phyloP scores from a whole-genome alignment of 768 basidiomycete genomes.

The Kwoniella sp. region DNA sequence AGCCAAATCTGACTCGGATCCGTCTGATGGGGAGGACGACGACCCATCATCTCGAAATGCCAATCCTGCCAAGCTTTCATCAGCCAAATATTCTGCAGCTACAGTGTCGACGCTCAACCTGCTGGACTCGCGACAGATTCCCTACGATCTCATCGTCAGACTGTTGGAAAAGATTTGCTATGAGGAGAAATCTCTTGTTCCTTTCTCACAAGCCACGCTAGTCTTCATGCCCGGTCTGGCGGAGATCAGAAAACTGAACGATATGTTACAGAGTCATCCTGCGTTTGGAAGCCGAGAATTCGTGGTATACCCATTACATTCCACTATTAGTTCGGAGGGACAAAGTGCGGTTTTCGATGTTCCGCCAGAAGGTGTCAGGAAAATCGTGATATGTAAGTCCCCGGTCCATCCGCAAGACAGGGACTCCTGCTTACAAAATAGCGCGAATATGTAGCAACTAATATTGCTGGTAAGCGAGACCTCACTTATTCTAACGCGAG shows the following conservation, averaged over 20 bases:
- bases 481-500: neutral
- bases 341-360: constrained; percentile 89
- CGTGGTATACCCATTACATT: constrained; percentile 82
- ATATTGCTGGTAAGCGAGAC: constrained; percentile 27
- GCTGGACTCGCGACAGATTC: constrained; percentile 83
- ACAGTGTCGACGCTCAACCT: constrained; percentile 79
- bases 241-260: constrained; percentile 86
- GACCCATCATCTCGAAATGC: constrained; percentile 44
- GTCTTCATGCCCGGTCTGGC: constrained; percentile 94
- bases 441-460: constrained; percentile 37
- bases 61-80: constrained; percentile 50
- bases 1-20: constrained; percentile 60
- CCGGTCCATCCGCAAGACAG: neutral
- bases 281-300: constrained; percentile 70
- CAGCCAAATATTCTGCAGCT: constrained; percentile 67
- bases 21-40: constrained; percentile 65
- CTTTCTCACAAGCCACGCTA: constrained; percentile 77
- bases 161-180: constrained; percentile 83
- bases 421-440: neutral
- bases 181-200: constrained; percentile 60
- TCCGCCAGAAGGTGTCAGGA: constrained; percentile 75
- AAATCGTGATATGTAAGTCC: constrained; percentile 84
- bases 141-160: constrained; percentile 83
- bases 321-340: constrained; percentile 85
- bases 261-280: constrained; percentile 74